These are phyloP conservation scores for Trichoderma brevicompactum DNA, from an alignment of 2,329 filamentous ascomycete species.

Conservation along the genomic window DNA sequence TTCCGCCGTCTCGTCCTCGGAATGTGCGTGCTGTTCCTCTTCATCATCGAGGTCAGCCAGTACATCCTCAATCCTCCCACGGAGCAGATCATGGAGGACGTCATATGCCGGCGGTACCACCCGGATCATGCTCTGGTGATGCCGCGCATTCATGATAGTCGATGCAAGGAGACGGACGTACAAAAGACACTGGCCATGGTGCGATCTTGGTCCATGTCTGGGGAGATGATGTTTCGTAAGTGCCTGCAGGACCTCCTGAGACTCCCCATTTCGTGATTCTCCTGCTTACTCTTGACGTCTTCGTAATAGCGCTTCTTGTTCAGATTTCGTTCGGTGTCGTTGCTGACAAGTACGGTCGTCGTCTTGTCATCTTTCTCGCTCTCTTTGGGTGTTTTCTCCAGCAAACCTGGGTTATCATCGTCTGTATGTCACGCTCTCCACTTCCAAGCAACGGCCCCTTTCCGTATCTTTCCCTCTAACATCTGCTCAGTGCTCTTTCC, in stretches of 20 bases:
- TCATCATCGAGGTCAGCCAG: constrained; percentile 50
- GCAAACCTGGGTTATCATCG: constrained; percentile 38
- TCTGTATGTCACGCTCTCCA: constrained; percentile 37
- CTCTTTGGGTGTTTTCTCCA: constrained; percentile 41
- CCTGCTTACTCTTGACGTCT: background rate
- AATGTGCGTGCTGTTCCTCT: constrained; percentile 46
- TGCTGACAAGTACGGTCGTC: constrained; percentile 53
- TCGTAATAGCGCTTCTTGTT: constrained; percentile 43
- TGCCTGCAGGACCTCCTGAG: constrained; percentile 10
- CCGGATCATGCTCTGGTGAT: constrained; percentile 44
- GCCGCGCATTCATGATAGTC: constrained; percentile 42
- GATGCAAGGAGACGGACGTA: constrained; percentile 55
- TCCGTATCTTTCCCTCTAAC: background rate
- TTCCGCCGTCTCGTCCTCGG: constrained; percentile 40
- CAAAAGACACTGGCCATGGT: constrained; percentile 58
- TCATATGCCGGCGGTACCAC: constrained; percentile 57
- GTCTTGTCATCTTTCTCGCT: constrained; percentile 46
- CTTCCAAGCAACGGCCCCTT: constrained; percentile 30
- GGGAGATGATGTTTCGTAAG: constrained; percentile 53
- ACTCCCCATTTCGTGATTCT: background rate
- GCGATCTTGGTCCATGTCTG: constrained; percentile 50
- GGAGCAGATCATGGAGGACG: constrained; percentile 57
- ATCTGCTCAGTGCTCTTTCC: constrained; percentile 42
- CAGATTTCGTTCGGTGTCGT: constrained; percentile 54
- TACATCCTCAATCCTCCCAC: constrained; percentile 47